phyloP scores from a whole-genome alignment of 1,284 basidiomycete species.

The Marasmius fiardii region DNA sequence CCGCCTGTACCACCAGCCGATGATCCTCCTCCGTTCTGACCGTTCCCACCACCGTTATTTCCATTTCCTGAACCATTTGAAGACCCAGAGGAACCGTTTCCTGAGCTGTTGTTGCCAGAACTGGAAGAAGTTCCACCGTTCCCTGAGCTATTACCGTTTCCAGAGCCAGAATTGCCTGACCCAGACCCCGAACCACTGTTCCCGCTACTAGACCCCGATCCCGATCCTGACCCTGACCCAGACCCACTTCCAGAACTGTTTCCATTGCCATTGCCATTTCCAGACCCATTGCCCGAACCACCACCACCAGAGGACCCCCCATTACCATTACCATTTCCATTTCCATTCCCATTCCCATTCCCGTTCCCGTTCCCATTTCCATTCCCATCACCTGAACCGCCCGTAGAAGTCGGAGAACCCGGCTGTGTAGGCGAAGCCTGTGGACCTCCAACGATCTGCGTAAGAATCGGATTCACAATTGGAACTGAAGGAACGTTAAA shows the following conservation, averaged over 20 bases:
- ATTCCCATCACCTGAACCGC: conserved; percentile 3
- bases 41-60: not conserved
- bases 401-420: too few relatives aligned
- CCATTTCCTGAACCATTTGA: not conserved
- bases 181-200: not conserved
- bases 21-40: not conserved
- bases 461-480: conserved; percentile 34
- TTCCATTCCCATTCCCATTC: not conserved
- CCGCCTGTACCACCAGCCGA: not conserved
- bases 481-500: conserved; percentile 35
- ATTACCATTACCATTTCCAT: not conserved
- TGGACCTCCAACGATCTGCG: conserved; percentile 19
- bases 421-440: conserved; percentile 10
- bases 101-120: not conserved
- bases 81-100: not conserved
- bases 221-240: not conserved
- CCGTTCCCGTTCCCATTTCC: conserved; percentile 1
- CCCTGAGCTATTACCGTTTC: not conserved
- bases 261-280: not conserved
- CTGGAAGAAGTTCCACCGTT: not conserved
- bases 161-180: not conserved
- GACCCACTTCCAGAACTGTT: not conserved
- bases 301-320: too few relatives aligned
- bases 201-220: not conserved
- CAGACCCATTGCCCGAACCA: not conserved